phyloP scores from a whole-genome alignment of 164 flowering plant species.

The Vitis riparia region DNA sequence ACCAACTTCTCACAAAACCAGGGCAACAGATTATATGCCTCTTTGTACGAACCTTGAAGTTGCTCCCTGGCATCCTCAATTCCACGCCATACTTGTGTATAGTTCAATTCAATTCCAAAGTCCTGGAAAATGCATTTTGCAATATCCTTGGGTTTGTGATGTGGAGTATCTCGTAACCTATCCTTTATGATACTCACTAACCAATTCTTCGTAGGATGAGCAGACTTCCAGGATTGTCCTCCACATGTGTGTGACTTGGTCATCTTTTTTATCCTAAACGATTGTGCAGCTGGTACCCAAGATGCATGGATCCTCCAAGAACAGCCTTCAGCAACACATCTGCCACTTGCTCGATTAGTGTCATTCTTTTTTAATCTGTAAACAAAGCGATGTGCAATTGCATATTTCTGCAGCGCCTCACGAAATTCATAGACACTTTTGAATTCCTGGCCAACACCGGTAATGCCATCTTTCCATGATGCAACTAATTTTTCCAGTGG shows the following conservation, averaged over 20 bases:
- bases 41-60: conserved; percentile 42
- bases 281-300: conserved; percentile 51
- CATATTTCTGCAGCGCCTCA: conserved; percentile 71
- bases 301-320: conserved; percentile 82
- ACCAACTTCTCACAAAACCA: conserved; percentile 31
- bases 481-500: conserved; percentile 35
- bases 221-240: conserved; percentile 54
- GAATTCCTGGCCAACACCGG: conserved; percentile 75
- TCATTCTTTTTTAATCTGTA: conserved; percentile 69
- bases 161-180: conserved; percentile 35
- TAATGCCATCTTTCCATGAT: conserved; percentile 61
- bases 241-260: conserved; percentile 68
- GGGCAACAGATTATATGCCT: conserved; percentile 40
- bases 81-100: conserved; percentile 45
- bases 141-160: conserved; percentile 41
- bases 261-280: conserved; percentile 58
- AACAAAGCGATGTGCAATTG: conserved; percentile 69
- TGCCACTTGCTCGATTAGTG: conserved; percentile 61
- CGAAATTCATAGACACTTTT: conserved; percentile 64
- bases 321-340: conserved; percentile 62
- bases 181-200: conserved; percentile 46
- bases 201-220: conserved; percentile 61
- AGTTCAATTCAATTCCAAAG: conserved; percentile 44
- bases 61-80: conserved; percentile 38
- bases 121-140: conserved; percentile 34